Evolutionary conservation across 2,329 filamentous ascomycete genomes (phyloP), one percentile per base, ranked within the genome.

Genomic region (Mollisiaceae sp.): DNA sequence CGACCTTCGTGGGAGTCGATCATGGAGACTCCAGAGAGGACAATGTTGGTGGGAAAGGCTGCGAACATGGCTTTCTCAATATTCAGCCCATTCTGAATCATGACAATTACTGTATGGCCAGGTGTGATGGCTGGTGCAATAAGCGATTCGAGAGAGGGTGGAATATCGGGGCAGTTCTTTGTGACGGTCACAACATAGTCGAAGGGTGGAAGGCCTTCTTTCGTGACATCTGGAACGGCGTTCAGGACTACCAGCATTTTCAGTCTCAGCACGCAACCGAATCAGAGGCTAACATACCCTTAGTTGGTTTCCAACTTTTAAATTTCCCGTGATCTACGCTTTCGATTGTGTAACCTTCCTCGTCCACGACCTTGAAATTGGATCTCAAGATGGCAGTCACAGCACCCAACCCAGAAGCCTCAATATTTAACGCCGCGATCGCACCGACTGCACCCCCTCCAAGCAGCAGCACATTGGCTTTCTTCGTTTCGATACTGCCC

Each of bases 141-240:
- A 1, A 69, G 35, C n/a, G 55, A 60, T n/a, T 62, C 47, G 14
- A 71, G 62, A 9, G 65, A 60, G 0, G 86, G 85, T 2, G 63
- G 66, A 57, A 68, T 64, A 47, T 71, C 69, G 3, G 69, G 69
- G 8, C 67, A 65, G 45, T 69, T 67, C 32, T 71, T 71, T 4
- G 67, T 71, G 45, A 56, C 58, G 8, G 62, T 64, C 2, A 64
- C 32, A 4, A 59, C 55, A 20, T 61, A 67, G 59, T 69, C 65
- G 39, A 59, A 69, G 6, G 65, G 47, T 20, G 62, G 63, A 18
- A 63, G 65, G 8, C 52, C 52, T 58, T 77, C 74, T 56, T 77
- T 71, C 20, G 68, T 62, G 4, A 83, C 76, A 52, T 85, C 72
- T 0, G 85, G 85, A 24, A 87, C 76, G 3, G 75, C 36, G 36